Evolutionary conservation across 176 grass and related monocot genomes (phyloP), one percentile per base, ranked within the genome.

Genomic region (Ananas comosus): DNA sequence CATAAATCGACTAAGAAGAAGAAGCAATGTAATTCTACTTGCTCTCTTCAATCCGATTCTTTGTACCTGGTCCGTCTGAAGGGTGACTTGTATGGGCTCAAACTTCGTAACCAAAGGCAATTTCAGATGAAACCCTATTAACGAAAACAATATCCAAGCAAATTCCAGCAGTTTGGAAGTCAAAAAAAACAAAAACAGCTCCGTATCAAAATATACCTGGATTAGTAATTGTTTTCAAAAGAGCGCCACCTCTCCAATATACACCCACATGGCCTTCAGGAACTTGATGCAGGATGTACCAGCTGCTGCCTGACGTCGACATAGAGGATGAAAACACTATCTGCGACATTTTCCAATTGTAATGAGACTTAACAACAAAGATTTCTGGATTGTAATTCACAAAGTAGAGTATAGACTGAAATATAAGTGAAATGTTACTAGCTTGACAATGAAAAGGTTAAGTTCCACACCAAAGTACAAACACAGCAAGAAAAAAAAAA

Each of bases 211-310:
- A 9, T n/a, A 14, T 74, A 99, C 95, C 95, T 84, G 95, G 95
- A 82, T 88, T 53, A 82, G 95, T 94, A 72, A 88, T 88, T 59
- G 84, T 80, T 83, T 94, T 81, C 70, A 99, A 64, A 88, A 99
- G 90, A 81, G 95, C 95, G 51, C 95, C 95, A 54, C 95, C 95
- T 83, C 87, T 93, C 89, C 89, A 99, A 61, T 99, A 99, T 68
- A 94, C 95, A 9, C 95, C 95, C 70, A 99, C 90, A 84, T 99
- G 90, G 51, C 95, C 95, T 91, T 99, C 95, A 59, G 95, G 90
- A 68, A 94, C 90, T 94, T 99, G 90, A 83, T 99, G 95, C 58
- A 99, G 64, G 65, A 99, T 58, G 49, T 65, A 80, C 28, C 80
- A 50, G 51, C 74, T 80, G 16, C 71, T 63, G 59, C 68, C 28